Percentiles rank a stretch among this genome's conserved stretches.
phyloP scores from a whole-genome alignment of 192 early-diverging fungal genomes.

The Linnemannia elongata region DNA sequence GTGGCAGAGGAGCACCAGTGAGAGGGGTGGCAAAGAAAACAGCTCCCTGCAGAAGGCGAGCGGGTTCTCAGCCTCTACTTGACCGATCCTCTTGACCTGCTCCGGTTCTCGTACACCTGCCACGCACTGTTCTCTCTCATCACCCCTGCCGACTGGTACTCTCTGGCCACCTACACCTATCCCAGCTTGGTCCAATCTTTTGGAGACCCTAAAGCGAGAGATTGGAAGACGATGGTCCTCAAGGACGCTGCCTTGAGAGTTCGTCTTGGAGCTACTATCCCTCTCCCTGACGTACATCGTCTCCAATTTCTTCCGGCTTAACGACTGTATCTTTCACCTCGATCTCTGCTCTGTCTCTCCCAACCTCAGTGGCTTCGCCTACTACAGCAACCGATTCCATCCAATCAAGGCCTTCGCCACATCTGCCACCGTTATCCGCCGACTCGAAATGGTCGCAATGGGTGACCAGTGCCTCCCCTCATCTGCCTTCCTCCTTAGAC shows the following conservation, averaged over 20 bases:
- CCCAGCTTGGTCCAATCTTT: background rate
- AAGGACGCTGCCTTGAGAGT: background rate
- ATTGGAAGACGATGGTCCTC: constrained; percentile 17
- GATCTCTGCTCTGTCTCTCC: too few species aligned
- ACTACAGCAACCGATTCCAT: background rate
- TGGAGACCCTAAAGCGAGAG: background rate
- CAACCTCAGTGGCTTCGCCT: background rate
- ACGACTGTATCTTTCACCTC: too few species aligned
- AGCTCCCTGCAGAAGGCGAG: too few species aligned
- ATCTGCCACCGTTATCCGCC: too few species aligned
- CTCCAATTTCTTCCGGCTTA: too few species aligned
- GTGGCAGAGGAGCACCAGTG: too few species aligned
- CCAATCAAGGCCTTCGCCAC: too few species aligned
- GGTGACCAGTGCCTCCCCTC: too few species aligned
- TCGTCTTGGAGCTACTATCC: background rate
- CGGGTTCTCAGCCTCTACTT: background rate
- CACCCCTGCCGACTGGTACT: constrained; percentile 10
- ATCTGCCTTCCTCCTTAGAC: background rate
- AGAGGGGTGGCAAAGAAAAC: too few species aligned
- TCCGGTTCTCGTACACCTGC: background rate
- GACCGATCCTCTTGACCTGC: background rate
- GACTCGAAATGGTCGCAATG: too few species aligned
- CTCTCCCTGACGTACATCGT: background rate
- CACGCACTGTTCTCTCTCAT: background rate
- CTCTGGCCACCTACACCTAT: background rate